Base-by-base conservation (phyloP, 192 early-diverging fungal genomes). In the Gaertneriomyces sp. region DNA sequence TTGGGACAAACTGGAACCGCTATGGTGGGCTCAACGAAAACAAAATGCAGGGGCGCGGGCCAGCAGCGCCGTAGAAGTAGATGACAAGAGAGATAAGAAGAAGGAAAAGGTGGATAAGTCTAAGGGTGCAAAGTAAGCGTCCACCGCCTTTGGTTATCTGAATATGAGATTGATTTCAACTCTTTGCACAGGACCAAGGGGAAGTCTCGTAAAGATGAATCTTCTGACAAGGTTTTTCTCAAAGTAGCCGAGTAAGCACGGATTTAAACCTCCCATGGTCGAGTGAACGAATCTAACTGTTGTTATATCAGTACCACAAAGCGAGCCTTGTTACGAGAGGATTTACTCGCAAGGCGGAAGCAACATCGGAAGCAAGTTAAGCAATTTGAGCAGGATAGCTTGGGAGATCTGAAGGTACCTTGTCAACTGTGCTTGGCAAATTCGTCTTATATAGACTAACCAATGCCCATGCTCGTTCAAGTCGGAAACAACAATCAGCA, bases 11-110 rank as follows among this genome's bases (percentile, higher is more conserved):
- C 54, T 73, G 16, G 82, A 81, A 47, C 41, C 54, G 16, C 11
- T 19, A 4, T 84, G 82, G 82, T 84, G 79, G 82, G 51, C 65
- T 7, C 75, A 77, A 53, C 43, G 76, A 19, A 80, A 79, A 59
- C 33, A 46, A 9, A 68, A 58, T 39, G 68, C 46, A 52, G 70
- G 20, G 47, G 63, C 11, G 6, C 12, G 11, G 51, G 70, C 45
- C 16, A 42, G 42, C 12, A 25, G 16, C 19, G 41, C 38, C 19
- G 41, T 66, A 55, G 53, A 61, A 7, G 42, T 71, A 39, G 49
- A 78, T 61, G 63, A 68, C 9, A 25, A 61, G 38, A 63, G 76
- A 68, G 59, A 53, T 64, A 54, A 75, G 61, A 45, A 76, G 49
- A 52, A 78, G 64, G 55, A 42, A 41, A 7, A 74, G 71, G 46